Evolutionary conservation across 352 stramenopile species (phyloP), one percentile per base, ranked within the genome.

Genomic region (Phytophthora hybrid): DNA sequence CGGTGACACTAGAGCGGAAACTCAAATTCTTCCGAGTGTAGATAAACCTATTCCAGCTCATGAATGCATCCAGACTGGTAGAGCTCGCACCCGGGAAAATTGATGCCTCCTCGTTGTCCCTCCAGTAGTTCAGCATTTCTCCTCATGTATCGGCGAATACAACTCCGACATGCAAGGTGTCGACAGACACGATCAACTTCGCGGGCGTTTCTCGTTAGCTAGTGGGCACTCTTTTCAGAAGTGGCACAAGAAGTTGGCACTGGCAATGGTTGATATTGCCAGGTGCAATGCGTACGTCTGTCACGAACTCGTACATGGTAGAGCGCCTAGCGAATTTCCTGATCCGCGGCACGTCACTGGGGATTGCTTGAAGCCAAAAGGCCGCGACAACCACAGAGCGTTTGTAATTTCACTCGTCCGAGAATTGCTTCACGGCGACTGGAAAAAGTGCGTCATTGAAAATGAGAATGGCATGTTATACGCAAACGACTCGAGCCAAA

Each of bases 141-240:
- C n/a, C n/a, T n/a, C 52, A 41, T 71, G 59, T 29, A 59, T 81
- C 26, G 64, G 61, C 6, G 34, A 76, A 31, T 31, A 31, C 3
- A 31, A 31, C 26, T 31, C 26, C 26, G 26, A 1, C 26, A 79
- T 84, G 77, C 70, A 84, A 57, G 77, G 74, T 3, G 52, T 58
- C 13, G 52, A 58, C 26, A 11, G 52, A 4, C 14, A 13, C 13
- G 52, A 58, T 11, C 52, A 58, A 21, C 3, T 23, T 3, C 52
- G 52, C 7, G 14, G 21, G 8, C 21, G 52, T 10, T 58, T 58
- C n/a, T 39, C 52, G 21, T 41, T 58, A 41, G 52, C 52, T 1
- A 26, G 41, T 21, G 52, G 52, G 10, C 52, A 58, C 23, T 44
- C 52, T 7, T 58, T 58, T 6, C 5, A 58, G 19, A 58, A 41